Percentiles rank a stretch among this genome's conserved stretches.
Conservation (phyloP, 441 rosid genomes). For the Kokia cookei region DNA sequence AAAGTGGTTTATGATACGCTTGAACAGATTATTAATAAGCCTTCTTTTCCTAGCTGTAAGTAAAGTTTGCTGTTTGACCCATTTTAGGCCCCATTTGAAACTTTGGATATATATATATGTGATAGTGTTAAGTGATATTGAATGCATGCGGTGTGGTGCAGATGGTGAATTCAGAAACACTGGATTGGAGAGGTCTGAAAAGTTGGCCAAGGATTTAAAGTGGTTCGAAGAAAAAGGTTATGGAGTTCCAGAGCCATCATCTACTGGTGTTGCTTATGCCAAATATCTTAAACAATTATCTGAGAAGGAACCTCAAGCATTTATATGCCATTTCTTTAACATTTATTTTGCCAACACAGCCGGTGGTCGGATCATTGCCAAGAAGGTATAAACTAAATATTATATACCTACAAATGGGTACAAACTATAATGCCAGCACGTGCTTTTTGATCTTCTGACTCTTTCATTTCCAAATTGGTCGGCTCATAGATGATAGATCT, state of each 20-base stretch:
- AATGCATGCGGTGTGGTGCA: slow-evolving; percentile 11
- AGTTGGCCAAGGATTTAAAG: slow-evolving; percentile 59
- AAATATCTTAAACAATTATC: slow-evolving; percentile 57
- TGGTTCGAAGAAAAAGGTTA: slow-evolving; percentile 88
- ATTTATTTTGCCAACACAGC: slow-evolving; percentile 90
- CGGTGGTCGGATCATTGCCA: slow-evolving; percentile 97
- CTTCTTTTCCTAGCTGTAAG: slow-evolving; percentile 73
- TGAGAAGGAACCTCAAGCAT: slow-evolving; percentile 85
- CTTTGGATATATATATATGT: too few relatives aligned
- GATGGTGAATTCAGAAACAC: slow-evolving; percentile 84
- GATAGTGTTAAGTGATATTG: not conserved
- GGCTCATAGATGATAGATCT: not conserved
- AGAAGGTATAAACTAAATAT: slow-evolving; percentile 41
- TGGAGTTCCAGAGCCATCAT: slow-evolving; percentile 67
- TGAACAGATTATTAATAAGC: slow-evolving; percentile 55
- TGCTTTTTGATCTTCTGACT: not conserved
- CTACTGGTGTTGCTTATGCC: slow-evolving; percentile 60
- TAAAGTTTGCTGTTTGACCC: not conserved
- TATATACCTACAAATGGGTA: not conserved
- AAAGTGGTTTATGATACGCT: slow-evolving; percentile 84
- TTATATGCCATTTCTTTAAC: slow-evolving; percentile 93
- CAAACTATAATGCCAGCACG: not conserved
- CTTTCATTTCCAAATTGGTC: not conserved
- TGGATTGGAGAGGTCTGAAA: slow-evolving; percentile 76
- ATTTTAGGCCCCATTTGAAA: not conserved